Conservation (phyloP, 2,329 filamentous ascomycete species). For the Blumeria hordei region DNA sequence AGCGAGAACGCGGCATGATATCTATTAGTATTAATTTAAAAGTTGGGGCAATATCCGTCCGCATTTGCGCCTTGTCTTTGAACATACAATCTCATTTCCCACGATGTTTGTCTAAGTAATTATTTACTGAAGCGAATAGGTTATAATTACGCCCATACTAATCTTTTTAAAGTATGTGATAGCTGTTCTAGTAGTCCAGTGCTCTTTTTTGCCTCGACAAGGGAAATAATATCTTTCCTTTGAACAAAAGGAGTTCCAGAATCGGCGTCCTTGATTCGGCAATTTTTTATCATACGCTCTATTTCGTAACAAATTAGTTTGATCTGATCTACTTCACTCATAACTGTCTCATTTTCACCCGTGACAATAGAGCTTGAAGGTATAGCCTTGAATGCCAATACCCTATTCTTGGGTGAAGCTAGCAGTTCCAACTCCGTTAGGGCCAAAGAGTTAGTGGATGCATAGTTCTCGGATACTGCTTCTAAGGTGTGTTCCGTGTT, state of each 20-base stretch:
- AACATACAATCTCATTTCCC: no score
- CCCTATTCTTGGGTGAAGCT: constrained; percentile 5
- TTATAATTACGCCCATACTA: constrained; percentile 44
- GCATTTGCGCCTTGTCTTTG: no score
- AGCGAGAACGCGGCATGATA: no score
- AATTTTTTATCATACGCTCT: constrained; percentile 34
- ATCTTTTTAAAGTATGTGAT: constrained; percentile 74
- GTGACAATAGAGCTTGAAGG: constrained; percentile 21
- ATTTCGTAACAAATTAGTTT: constrained; percentile 48
- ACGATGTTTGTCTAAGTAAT: no score
- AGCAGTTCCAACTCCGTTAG: background rate
- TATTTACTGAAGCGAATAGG: no score
- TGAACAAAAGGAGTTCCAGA: constrained; percentile 24
- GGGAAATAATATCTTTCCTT: constrained; percentile 49
- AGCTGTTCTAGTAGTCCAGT: constrained; percentile 71
- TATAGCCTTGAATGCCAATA: constrained; percentile 31
- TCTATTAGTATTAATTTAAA: no score
- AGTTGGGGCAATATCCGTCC: no score
- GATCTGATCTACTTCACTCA: constrained; percentile 15
- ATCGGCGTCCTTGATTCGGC: constrained; percentile 16
- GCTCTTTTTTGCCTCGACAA: constrained; percentile 65
- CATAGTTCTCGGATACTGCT: constrained; percentile 4
- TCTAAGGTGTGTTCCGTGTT: constrained; percentile 58
- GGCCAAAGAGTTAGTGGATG: constrained; percentile 3
- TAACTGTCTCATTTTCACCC: constrained; percentile 6